Conservation (phyloP, 2,329 filamentous ascomycete species). For the Colletotrichum sidae region DNA sequence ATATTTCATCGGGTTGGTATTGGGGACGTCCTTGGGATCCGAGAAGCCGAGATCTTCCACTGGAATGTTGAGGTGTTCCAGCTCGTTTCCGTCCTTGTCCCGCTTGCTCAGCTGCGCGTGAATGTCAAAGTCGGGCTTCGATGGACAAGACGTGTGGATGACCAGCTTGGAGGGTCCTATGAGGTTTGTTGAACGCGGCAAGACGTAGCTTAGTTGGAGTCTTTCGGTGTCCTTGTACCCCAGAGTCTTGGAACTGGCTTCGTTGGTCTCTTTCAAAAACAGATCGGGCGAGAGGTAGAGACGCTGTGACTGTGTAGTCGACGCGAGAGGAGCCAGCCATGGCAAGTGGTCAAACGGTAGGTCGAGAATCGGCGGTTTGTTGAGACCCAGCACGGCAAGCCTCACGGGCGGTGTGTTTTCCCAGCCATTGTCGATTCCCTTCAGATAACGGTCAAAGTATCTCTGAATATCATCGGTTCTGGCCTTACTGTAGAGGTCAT, state of each 20-base stretch:
- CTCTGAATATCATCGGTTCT: constrained; percentile 40
- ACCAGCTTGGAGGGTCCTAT: constrained; percentile 19
- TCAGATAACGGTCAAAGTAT: constrained; percentile 39
- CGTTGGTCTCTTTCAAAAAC: background rate
- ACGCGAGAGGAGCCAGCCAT: background rate
- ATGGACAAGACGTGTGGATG: constrained; percentile 4
- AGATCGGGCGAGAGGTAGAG: constrained; percentile 1
- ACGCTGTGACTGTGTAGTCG: background rate
- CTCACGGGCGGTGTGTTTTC: constrained; percentile 35
- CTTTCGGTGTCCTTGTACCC: background rate
- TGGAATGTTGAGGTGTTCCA: constrained; percentile 19
- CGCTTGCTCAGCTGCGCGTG: constrained; percentile 14
- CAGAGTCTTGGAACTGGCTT: accelerated
- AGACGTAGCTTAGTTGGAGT: background rate
- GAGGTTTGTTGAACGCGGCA: background rate
- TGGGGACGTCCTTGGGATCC: background rate
- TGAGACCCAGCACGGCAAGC: constrained; percentile 20
- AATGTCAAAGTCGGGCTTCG: constrained; percentile 12
- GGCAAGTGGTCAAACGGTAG: constrained; percentile 1
- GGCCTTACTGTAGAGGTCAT: constrained; percentile 42
- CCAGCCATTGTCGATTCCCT: constrained; percentile 33
- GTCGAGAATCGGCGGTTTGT: constrained; percentile 12
- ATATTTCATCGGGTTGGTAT: constrained; percentile 21
- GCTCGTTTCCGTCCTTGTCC: constrained; percentile 2
- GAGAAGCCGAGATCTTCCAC: constrained; percentile 2